Base-by-base conservation (phyloP, 441 rosid genomes). In the Jatropha podagrica region DNA sequence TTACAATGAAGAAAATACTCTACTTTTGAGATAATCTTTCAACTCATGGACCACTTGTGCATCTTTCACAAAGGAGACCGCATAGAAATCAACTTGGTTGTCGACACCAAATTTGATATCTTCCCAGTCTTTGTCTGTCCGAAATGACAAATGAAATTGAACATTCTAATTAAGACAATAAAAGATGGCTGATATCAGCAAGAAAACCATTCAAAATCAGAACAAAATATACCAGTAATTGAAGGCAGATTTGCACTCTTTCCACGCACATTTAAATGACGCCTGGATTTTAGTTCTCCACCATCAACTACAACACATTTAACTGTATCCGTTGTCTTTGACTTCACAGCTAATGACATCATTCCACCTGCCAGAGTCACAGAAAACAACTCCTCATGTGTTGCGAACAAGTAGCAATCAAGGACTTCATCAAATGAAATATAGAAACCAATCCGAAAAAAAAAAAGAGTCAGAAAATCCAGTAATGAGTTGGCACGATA, bases 21-120 rank as follows among this genome's bases (percentile, higher is more conserved):
- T 85, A 95, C 98, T 77, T 80, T 86, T 92, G 46, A 95, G 97
- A 83, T 89, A 95, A 79, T 86, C 91, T 84, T 95, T 91, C 84
- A 95, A 78, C 83, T 90, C 95, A 72, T 88, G 89, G 65, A 93
- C 93, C 79, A 95, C 99, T 85, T 90, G 82, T 77, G 99, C 99
- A 87, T 95, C 99, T 83, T 95, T 95, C 62, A 95, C 99, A 79
- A 95, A 95, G 51, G 99, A 95, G 61, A 95, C 96, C 7, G 99
- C 99, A 80, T 93, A 95, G 80, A 89, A 95, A 85, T 95, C 99
- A n/a, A 93, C 98, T 88, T 91, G 86, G 84, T 95, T 93, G 80
- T 95, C 99, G 81, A 95, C 96, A 72, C 99, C 98, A 79, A 95
- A 95, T 82, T 93, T 95, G 59, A 95, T 95, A 83, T 95, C 99